These are phyloP conservation scores for Taxillus chinensis DNA, from an alignment of 164 flowering plant species.

Conservation along the genomic window DNA sequence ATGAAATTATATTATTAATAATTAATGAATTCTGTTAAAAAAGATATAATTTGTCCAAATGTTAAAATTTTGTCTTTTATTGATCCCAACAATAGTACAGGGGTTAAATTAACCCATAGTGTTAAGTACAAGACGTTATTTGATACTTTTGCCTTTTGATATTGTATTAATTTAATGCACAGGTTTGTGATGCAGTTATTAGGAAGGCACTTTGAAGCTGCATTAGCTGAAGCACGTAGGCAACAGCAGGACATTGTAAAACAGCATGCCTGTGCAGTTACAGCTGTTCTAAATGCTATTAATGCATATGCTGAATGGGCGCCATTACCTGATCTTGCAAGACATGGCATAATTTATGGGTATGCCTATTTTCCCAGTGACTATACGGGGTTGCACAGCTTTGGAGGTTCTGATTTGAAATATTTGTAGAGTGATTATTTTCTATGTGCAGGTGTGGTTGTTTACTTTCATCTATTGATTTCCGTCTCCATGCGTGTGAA, in stretches of 20 bases:
- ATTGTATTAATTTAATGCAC: slow-evolving; percentile 7
- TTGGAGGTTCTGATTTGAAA: neutral
- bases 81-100: too few relatives aligned
- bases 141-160: too few relatives aligned
- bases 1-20: too few relatives aligned
- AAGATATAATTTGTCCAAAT: too few relatives aligned
- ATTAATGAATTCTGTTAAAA: too few relatives aligned
- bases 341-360: slow-evolving; percentile 82
- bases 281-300: slow-evolving; percentile 76
- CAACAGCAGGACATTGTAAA: slow-evolving; percentile 73
- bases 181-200: slow-evolving; percentile 42
- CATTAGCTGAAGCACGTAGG: slow-evolving; percentile 60
- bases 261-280: slow-evolving; percentile 82
- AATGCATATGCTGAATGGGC: slow-evolving; percentile 99
- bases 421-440: neutral
- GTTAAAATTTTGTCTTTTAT: too few relatives aligned
- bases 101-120: too few relatives aligned
- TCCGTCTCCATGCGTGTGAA: slow-evolving; percentile 93
- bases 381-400: neutral
- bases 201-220: slow-evolving; percentile 92
- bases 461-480: slow-evolving; percentile 80
- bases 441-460: slow-evolving; percentile 56
- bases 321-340: slow-evolving; percentile 80
- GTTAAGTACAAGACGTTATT: too few relatives aligned
- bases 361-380: slow-evolving; percentile 21